Percentiles rank a stretch among this genome's conserved stretches.
Conservation (phyloP, 805 yeast genomes). For the Metschnikowia chrysomelidarum region DNA sequence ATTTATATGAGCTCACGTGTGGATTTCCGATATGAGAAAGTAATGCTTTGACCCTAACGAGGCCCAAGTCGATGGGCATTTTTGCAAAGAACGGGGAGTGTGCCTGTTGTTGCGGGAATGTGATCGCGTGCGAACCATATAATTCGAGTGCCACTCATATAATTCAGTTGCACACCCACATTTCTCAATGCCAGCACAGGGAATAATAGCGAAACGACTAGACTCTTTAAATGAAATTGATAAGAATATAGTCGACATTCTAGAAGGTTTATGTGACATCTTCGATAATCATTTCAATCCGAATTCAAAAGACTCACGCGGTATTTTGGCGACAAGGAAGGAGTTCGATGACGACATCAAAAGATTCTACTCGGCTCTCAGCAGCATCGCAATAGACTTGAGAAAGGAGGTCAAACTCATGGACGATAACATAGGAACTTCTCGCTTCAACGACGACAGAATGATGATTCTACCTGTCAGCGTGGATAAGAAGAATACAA, state of each 20-base stretch:
- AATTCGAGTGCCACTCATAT: no score
- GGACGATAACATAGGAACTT: constrained; percentile 56
- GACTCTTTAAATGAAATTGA: constrained; percentile 54
- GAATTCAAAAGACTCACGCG: constrained; percentile 23
- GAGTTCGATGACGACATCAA: constrained; percentile 45
- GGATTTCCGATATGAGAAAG: constrained; percentile 61
- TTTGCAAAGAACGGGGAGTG: constrained; percentile 7
- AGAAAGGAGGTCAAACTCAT: constrained; percentile 65
- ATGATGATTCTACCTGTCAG: constrained; percentile 63
- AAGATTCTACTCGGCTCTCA: constrained; percentile 52
- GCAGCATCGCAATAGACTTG: constrained; percentile 55
- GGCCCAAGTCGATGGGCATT: constrained; percentile 36
- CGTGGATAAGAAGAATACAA: constrained; percentile 68
- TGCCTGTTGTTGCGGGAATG: no score
- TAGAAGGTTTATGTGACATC: constrained; percentile 49
- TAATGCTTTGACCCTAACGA: constrained; percentile 32
- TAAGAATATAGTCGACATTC: constrained; percentile 46
- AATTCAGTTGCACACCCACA: background rate
- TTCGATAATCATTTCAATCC: constrained; percentile 41
- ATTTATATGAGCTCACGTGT: constrained; percentile 51
- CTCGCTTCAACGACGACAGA: constrained; percentile 41
- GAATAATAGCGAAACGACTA: constrained; percentile 49
- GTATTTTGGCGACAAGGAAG: constrained; percentile 27
- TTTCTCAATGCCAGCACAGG: constrained; percentile 7
- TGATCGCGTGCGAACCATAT: no score